Base-by-base conservation (phyloP, 306 rosid genomes). In the Medicago lupulina region DNA sequence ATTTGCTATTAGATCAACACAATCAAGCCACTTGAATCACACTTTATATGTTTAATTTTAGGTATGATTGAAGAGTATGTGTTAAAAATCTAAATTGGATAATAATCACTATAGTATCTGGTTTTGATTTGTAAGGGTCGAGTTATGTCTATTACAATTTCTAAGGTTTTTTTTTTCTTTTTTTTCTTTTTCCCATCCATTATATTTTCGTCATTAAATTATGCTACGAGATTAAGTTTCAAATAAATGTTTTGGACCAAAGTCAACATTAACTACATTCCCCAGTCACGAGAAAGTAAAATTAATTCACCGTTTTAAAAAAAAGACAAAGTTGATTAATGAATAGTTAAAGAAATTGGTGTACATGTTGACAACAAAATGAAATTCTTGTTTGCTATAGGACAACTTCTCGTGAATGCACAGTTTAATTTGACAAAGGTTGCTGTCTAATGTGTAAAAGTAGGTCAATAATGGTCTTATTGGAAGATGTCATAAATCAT, bases 371-470 rank as follows among this genome's bases (percentile, higher is more conserved):
- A 21, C 59, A 80, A 11, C 66, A 75, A 68, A 59, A 31, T 70
- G 51, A 43, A 50, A 19, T 73, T 69, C 55, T 76, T 18, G 63
- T 76, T 76, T 81, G 78, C 55, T 70, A 76, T 62, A 53, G 14
- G 12, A 76, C 13, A 69, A 66, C 59, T 58, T 82, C 82, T 72
- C 78, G 85, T 82, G 85, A 77, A 72, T 77, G 76, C 1, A 71
- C 76, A 77, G 82, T 77, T 47, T 38, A 72, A 36, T 82, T 82
- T 65, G 76, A 82, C 73, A 76, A 81, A 47, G 31, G n/a, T 64
- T 76, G 81, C 44, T 53, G 54, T 63, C 44, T 75, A 4, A 75
- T 75, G 72, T 39, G 18, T 4, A 62, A 70, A 76, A 76, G 70
- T 31, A 57, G 5, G 81, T 63, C 70, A 81, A 76, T 53, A 70